Base-by-base conservation (phyloP, 148 eudicot genomes). In the Camellia granthamiana region DNA sequence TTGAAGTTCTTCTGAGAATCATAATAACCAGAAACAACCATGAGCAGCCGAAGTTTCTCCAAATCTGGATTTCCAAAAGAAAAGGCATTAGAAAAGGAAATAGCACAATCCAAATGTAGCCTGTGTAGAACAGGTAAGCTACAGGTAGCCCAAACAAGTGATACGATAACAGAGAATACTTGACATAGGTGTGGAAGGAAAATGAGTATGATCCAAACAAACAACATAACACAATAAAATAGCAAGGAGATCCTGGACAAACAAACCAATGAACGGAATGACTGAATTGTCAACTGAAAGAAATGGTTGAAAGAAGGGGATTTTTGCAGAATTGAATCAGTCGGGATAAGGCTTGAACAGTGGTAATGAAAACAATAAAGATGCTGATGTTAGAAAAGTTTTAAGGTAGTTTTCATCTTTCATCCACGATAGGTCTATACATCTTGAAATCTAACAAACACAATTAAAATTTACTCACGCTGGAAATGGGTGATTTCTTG, bases 11-110 rank as follows among this genome's bases (percentile, higher is more conserved):
- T 85, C 78, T 83, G 77, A 66, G 81, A n/a, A 85, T 87, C 88
- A 69, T 85, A 87, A 79, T 87, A 87, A 64, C 90, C 88, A 60
- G 90, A 83, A 79, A 87, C 87, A 55, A 85, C 77, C 83, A 85
- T 55, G 44, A 85, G 84, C 18, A 87, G 62, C 64, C 77, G 75
- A 54, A 87, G 90, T 52, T 83, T 87, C 78, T 87, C 88, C 12
- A 59, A 19, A 61, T 72, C 90, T 87, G 84, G 79, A 77, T 4
- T 54, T 67, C 43, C 21, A 62, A 83, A 75, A 7, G 65, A 78
- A n/a, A 55, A 52, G 5, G 49, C 16, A 15, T 49, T n/a, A 11
- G 59, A 18, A 47, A 42, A 70, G 38, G 71, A 10, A 13, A 21
- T 6, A 5, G 3, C 49, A 8, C 55, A 30, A 42, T 2, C 14